phyloP scores from a whole-genome alignment of 805 yeast genomes.

The Ascoidea rubescens region DNA sequence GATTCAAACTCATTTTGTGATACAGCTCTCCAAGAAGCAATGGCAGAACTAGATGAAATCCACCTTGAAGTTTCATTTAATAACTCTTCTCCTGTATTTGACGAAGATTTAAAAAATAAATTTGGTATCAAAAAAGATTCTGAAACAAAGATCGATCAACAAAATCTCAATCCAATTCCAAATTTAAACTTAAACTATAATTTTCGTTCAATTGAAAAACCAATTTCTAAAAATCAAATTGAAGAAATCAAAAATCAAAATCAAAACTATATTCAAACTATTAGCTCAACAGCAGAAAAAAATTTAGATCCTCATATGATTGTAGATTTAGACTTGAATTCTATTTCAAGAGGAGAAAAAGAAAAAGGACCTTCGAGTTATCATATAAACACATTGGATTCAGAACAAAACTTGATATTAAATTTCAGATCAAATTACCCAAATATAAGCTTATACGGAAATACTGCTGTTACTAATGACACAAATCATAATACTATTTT shows the following conservation, averaged over 20 bases:
- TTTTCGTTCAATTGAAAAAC: no score
- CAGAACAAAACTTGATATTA: neutral
- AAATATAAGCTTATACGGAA: no score
- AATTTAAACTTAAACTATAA: no score
- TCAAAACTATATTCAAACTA: neutral
- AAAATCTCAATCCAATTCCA: no score
- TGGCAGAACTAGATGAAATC: neutral
- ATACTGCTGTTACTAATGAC: neutral
- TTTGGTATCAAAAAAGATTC: neutral
- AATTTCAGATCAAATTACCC: neutral
- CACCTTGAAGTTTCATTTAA: neutral
- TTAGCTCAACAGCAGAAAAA: neutral
- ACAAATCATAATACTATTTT: neutral
- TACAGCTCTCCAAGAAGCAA: neutral
- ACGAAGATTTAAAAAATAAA: neutral
- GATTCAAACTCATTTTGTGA: neutral
- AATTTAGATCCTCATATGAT: neutral
- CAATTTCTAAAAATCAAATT: neutral
- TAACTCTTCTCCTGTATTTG: neutral
- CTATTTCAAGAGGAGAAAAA: neutral
- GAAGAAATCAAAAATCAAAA: no score
- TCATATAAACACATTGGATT: neutral
- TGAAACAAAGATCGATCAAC: no score
- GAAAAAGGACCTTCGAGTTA: neutral
- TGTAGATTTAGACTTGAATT: no score